These are phyloP conservation scores for Coemansia sp. DNA, from an alignment of 192 early-diverging fungal species.

Conservation along the genomic window DNA sequence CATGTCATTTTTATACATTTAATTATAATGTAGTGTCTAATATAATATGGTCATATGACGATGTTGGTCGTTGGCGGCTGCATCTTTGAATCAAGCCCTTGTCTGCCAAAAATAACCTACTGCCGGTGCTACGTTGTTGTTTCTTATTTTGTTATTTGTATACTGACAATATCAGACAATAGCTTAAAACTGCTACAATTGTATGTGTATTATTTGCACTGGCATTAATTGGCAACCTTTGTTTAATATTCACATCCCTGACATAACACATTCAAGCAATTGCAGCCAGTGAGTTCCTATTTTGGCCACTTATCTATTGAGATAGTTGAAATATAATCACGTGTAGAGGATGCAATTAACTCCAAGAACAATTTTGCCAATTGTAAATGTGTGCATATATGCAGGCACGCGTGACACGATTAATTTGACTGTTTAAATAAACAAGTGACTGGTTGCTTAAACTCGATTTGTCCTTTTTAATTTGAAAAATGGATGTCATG, in stretches of 20 bases:
- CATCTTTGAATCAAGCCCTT: not conserved
- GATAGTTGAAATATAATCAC: conserved; percentile 32
- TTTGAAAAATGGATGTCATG: not conserved
- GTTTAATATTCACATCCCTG: not conserved
- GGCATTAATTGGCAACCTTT: not conserved
- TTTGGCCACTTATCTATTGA: conserved; percentile 23
- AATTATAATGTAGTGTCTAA: no score
- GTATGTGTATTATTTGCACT: conserved; percentile 15
- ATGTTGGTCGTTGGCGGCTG: no score
- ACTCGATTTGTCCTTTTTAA: conserved; percentile 1
- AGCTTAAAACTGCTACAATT: conserved; percentile 55
- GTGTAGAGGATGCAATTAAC: conserved; percentile 28
- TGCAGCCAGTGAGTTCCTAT: conserved; percentile 47
- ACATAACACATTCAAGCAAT: not conserved
- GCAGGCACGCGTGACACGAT: not conserved
- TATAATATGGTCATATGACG: not conserved
- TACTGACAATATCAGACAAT: conserved; percentile 44
- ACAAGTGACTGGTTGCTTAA: not conserved
- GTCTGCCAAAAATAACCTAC: not conserved
- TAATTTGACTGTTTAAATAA: not conserved
- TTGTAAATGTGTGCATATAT: conserved; percentile 15
- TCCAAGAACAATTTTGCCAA: conserved; percentile 37
- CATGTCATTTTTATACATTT: no score
- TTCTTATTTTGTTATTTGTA: not conserved
- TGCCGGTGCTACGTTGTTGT: not conserved